A percentile compares a stretch with the other conserved stretches of the same genome.
phyloP scores from a whole-genome alignment of 305 asterid genomes.

The Salvia sclarea region DNA sequence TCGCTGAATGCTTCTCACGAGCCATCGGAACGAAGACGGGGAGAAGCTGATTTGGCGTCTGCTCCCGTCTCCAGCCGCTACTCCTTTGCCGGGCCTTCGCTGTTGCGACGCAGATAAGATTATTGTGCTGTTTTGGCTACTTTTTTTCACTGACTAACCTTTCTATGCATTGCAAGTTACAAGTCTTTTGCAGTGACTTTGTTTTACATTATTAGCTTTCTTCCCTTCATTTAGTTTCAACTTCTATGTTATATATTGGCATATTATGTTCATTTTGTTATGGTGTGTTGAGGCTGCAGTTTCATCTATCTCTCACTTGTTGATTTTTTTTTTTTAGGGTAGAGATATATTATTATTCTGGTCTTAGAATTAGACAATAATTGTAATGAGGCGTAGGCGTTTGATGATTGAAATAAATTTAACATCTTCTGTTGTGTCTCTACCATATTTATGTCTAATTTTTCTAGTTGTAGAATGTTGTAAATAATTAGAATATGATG shows the following conservation, averaged over 20 bases:
- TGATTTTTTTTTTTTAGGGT: neutral
- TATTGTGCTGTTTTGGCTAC: neutral
- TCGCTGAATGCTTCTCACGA: constrained; percentile 41
- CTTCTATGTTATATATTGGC: neutral
- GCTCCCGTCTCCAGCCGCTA: constrained; percentile 59
- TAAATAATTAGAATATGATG: too few species aligned
- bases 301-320: neutral
- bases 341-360: neutral
- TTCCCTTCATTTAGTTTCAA: neutral
- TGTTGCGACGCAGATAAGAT: constrained; percentile 35
- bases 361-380: neutral
- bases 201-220: constrained; percentile 15
- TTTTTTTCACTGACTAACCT: neutral
- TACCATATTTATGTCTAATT: neutral
- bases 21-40: constrained; percentile 35
- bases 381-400: neutral
- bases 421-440: neutral
- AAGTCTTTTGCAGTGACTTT: neutral
- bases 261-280: neutral
- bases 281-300: neutral
- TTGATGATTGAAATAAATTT: neutral
- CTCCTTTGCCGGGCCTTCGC: constrained; percentile 62
- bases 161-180: neutral
- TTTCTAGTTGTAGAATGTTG: too few species aligned
- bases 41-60: constrained; percentile 39